A percentile compares a stretch with the other conserved stretches of the same genome.
Conservation (phyloP, 352 stramenopile species). For the Globisporangium mamillatum region DNA sequence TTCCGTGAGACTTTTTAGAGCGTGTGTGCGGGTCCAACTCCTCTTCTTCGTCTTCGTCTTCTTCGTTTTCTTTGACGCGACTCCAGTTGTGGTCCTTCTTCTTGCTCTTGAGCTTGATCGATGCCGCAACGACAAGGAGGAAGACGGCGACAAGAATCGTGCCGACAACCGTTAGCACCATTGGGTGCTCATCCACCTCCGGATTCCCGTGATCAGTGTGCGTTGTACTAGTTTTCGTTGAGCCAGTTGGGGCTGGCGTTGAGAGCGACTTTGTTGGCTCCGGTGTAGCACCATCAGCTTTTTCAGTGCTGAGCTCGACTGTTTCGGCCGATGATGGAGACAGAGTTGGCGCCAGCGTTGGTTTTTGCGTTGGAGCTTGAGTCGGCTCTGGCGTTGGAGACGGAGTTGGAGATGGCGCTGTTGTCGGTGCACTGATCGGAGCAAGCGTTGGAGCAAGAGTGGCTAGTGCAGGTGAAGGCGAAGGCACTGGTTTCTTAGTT, state of each 20-base stretch:
- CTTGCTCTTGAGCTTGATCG: conserved; percentile 57
- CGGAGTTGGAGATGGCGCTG: neutral
- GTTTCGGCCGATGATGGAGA: neutral
- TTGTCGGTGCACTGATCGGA: neutral
- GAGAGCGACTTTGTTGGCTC: neutral
- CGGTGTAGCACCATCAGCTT: neutral
- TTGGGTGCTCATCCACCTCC: conserved; percentile 41
- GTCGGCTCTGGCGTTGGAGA: conserved; percentile 15
- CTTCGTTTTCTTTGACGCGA: conserved; percentile 65
- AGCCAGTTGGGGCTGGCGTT: conserved; percentile 12
- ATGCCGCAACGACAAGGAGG: conserved; percentile 57
- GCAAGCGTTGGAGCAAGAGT: conserved; percentile 1
- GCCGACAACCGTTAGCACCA: conserved; percentile 75
- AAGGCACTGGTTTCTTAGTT: neutral
- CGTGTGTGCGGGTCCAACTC: conserved; percentile 27
- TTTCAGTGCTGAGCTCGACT: conserved; percentile 1
- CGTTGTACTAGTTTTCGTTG: conserved; percentile 13
- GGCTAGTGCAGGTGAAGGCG: conserved; percentile 9
- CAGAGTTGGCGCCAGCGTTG: conserved; percentile 5
- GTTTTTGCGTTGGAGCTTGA: neutral
- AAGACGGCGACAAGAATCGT: conserved; percentile 71
- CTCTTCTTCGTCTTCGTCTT: conserved; percentile 66
- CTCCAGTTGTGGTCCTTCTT: conserved; percentile 61
- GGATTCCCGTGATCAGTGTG: conserved; percentile 24
- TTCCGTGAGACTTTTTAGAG: conserved; percentile 25